These are phyloP conservation scores for Fusarium sambucinum DNA, from an alignment of 2,329 filamentous ascomycete genomes.

Conservation along the genomic window DNA sequence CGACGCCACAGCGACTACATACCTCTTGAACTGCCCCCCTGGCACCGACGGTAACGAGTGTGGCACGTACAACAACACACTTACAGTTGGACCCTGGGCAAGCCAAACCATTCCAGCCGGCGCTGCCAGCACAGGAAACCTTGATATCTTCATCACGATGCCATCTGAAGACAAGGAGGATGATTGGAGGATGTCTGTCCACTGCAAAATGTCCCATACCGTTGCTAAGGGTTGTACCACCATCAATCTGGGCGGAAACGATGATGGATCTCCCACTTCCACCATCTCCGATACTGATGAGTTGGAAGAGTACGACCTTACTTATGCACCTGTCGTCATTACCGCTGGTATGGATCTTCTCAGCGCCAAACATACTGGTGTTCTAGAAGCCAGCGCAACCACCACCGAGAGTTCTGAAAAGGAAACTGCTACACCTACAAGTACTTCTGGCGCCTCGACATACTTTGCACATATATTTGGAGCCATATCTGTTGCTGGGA, in stretches of 20 bases:
- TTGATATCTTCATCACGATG: slow-evolving; percentile 21
- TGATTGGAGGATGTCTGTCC: slow-evolving; percentile 16
- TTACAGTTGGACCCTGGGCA: slow-evolving; percentile 14
- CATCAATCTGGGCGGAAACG: slow-evolving; percentile 12
- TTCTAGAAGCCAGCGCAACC: background rate
- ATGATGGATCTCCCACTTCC: slow-evolving; percentile 12
- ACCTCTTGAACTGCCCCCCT: slow-evolving; percentile 22
- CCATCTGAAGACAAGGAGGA: background rate
- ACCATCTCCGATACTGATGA: background rate
- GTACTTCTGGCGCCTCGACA: slow-evolving; percentile 5
- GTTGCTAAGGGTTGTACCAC: slow-evolving; percentile 10
- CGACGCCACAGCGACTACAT: slow-evolving; percentile 18
- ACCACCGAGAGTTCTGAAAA: background rate
- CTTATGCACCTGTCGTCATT: background rate
- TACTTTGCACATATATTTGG: slow-evolving; percentile 9
- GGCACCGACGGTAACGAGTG: slow-evolving; percentile 17
- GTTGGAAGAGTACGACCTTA: background rate
- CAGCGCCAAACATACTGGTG: slow-evolving; percentile 15
- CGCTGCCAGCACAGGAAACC: slow-evolving; percentile 13
- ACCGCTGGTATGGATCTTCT: slow-evolving; percentile 24
- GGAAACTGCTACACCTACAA: background rate
- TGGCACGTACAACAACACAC: slow-evolving; percentile 16
- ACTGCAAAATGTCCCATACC: slow-evolving; percentile 21
- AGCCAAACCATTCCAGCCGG: slow-evolving; percentile 19
- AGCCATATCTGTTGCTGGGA: slow-evolving; percentile 5